Percentiles rank a stretch among this genome's conserved stretches.
These are phyloP conservation scores for Capsicum chinense DNA, from an alignment of 257 asterid genomes.

Conservation along the genomic window DNA sequence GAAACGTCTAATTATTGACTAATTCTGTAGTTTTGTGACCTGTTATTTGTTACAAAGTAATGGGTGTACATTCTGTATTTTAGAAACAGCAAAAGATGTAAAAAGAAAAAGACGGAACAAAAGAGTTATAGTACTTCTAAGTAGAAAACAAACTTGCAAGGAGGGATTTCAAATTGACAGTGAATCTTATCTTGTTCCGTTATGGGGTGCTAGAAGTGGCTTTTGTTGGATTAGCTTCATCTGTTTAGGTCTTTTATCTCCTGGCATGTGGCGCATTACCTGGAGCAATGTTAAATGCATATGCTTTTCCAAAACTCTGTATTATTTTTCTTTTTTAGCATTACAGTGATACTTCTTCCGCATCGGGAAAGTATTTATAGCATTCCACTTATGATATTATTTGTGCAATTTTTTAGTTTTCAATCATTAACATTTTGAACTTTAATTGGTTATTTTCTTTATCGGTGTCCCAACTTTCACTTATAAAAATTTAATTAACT, in stretches of 20 bases:
- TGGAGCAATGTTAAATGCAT: background rate
- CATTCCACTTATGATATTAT: background rate
- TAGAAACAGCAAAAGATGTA: background rate
- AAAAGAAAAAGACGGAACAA: background rate
- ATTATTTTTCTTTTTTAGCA: conserved; percentile 9
- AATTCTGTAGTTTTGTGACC: background rate
- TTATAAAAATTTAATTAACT: background rate
- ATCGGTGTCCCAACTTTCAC: background rate
- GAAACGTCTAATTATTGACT: background rate
- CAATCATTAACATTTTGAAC: background rate
- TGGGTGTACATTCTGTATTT: background rate
- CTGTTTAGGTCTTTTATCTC: background rate
- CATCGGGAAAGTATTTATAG: background rate
- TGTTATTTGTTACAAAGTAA: conserved; percentile 1
- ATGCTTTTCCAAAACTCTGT: background rate
- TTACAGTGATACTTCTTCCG: background rate
- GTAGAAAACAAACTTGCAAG: background rate
- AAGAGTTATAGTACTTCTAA: conserved; percentile 11
- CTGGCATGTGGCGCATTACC: background rate
- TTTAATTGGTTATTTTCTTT: background rate
- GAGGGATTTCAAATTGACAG: conserved; percentile 2
- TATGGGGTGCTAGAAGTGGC: conserved; percentile 12
- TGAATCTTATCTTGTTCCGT: background rate
- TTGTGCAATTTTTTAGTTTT: background rate
- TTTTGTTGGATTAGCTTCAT: conserved; percentile 1